Percentiles rank a stretch among this genome's conserved stretches.
phyloP scores from a whole-genome alignment of 2,329 filamentous ascomycete genomes.

The Alternaria atra region DNA sequence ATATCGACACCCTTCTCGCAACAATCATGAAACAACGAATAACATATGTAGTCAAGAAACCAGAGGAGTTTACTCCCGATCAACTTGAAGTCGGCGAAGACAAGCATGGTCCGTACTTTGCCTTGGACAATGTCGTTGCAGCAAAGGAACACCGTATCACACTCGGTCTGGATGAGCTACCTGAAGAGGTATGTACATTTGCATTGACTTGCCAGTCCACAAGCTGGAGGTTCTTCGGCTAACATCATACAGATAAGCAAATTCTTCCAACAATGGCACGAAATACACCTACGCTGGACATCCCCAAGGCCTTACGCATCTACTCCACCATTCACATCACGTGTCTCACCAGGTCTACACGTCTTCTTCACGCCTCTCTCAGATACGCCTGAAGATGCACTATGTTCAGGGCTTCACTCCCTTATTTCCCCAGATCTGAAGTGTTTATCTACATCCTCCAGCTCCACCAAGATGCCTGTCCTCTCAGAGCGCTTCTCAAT shows the following conservation, averaged over 20 bases:
- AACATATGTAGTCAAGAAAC: constrained; percentile 75
- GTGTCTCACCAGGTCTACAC: constrained; percentile 82
- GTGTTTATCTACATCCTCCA: constrained; percentile 64
- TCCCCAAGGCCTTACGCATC: constrained; percentile 65
- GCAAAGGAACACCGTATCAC: constrained; percentile 83
- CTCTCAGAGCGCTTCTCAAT: constrained; percentile 68
- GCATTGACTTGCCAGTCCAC: neutral
- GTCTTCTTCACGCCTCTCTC: constrained; percentile 73
- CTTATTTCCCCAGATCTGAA: constrained; percentile 65
- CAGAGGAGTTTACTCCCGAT: constrained; percentile 71
- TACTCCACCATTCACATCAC: constrained; percentile 75
- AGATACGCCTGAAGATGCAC: constrained; percentile 35
- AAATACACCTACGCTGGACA: constrained; percentile 84
- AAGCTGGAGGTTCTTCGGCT: neutral
- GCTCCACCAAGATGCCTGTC: constrained; percentile 69
- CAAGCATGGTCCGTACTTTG: constrained; percentile 53
- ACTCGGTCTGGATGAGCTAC: constrained; percentile 76
- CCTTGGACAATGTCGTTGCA: constrained; percentile 69
- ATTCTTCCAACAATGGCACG: constrained; percentile 70
- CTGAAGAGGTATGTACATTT: constrained; percentile 62
- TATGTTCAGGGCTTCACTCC: constrained; percentile 68
- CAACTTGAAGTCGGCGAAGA: constrained; percentile 64
- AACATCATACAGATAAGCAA: constrained; percentile 61
- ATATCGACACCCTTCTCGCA: constrained; percentile 5
- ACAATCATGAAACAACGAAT: constrained; percentile 73